A percentile compares a stretch with the other conserved stretches of the same genome.
Conservation (phyloP, 352 stramenopile genomes). For the Globisporangium uncinulatum region DNA sequence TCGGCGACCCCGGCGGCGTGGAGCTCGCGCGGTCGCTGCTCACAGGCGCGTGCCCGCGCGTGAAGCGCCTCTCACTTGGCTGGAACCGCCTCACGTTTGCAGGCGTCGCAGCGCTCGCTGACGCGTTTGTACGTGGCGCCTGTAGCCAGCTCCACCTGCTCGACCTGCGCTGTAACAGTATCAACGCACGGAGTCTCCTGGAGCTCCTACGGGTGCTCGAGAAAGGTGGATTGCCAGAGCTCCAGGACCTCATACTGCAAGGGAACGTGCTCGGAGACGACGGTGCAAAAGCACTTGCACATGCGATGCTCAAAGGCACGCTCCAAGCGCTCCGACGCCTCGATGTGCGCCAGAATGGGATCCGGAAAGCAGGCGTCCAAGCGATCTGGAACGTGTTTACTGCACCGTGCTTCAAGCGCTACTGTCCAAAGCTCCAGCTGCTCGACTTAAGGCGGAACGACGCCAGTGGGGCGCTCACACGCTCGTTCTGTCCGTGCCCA, state of each 20-base stretch:
- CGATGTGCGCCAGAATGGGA: conserved; percentile 60
- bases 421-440: conserved; percentile 54
- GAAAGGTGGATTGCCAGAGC: conserved; percentile 42
- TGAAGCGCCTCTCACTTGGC: conserved; percentile 46
- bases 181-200: conserved; percentile 35
- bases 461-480: conserved; percentile 34
- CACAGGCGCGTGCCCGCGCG: conserved; percentile 55
- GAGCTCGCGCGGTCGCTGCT: conserved; percentile 58
- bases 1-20: conserved; percentile 46
- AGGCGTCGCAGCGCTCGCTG: conserved; percentile 36
- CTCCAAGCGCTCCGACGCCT: conserved; percentile 34
- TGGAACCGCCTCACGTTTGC: conserved; percentile 69
- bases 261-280: conserved; percentile 59
- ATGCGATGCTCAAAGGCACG: conserved; percentile 50
- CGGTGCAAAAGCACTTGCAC: conserved; percentile 43
- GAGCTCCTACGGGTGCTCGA: conserved; percentile 38
- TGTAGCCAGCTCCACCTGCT: conserved; percentile 49
- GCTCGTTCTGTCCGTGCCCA: conserved; percentile 50
- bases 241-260: conserved; percentile 42
- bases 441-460: conserved; percentile 66
- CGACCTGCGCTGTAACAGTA: conserved; percentile 60
- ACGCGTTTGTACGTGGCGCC: conserved; percentile 48
- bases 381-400: conserved; percentile 74
- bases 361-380: conserved; percentile 48
- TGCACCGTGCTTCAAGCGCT: conserved; percentile 34